Evolutionary conservation across 352 stramenopile genomes (phyloP).

Genomic region (Salisapilia sapeloensis): DNA sequence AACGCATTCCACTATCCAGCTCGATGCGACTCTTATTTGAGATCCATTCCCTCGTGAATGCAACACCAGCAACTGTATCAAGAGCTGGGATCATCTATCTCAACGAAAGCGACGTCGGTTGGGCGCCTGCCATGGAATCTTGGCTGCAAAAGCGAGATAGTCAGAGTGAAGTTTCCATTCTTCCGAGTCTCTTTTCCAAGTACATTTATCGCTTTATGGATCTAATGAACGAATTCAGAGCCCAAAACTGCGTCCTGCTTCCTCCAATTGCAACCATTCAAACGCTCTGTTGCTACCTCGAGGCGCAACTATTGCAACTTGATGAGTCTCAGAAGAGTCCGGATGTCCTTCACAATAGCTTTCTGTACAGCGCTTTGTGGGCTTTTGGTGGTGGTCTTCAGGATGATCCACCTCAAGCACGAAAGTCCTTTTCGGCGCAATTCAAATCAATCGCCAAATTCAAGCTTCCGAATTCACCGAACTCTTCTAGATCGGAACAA

Average conservation of each 20-base stretch:
- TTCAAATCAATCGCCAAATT: slow-evolving; percentile 65
- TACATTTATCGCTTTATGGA: slow-evolving; percentile 81
- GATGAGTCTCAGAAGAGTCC: slow-evolving; percentile 63
- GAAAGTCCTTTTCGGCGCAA: slow-evolving; percentile 28
- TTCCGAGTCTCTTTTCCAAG: slow-evolving; percentile 86
- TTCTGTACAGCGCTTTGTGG: slow-evolving; percentile 91
- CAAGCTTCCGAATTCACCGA: slow-evolving; percentile 31
- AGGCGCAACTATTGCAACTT: slow-evolving; percentile 75
- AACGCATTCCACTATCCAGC: slow-evolving; percentile 91
- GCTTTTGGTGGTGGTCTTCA: slow-evolving; percentile 90
- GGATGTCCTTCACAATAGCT: slow-evolving; percentile 88
- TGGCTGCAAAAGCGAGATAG: slow-evolving; percentile 80
- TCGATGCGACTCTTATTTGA: slow-evolving; percentile 96
- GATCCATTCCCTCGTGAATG: slow-evolving; percentile 92
- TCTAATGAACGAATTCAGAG: slow-evolving; percentile 52
- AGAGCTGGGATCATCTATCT: slow-evolving; percentile 94
- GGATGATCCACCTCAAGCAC: slow-evolving; percentile 57
- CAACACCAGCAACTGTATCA: slow-evolving; percentile 92
- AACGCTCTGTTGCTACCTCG: slow-evolving; percentile 89
- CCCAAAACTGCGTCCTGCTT: slow-evolving; percentile 32
- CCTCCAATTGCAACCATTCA: slow-evolving; percentile 52
- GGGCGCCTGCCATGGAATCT: slow-evolving; percentile 87
- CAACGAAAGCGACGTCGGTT: slow-evolving; percentile 86
- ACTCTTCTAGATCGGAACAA: too few relatives aligned
- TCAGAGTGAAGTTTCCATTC: slow-evolving; percentile 56